These are phyloP conservation scores for Sisymbrium irio DNA, from an alignment of 345 rosid species.

Conservation along the genomic window DNA sequence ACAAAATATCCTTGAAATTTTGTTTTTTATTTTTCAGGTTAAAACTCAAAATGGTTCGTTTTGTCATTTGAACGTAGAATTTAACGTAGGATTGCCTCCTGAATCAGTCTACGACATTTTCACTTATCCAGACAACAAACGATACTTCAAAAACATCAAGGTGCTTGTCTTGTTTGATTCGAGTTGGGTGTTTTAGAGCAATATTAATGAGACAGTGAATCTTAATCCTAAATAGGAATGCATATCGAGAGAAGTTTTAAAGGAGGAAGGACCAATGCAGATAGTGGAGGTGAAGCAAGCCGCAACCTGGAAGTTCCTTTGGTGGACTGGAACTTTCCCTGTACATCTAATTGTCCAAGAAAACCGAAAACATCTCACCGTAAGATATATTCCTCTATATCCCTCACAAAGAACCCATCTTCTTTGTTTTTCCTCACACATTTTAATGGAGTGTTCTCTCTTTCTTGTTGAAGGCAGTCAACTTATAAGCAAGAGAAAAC, in stretches of 20 bases:
- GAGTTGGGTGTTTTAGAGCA: not conserved
- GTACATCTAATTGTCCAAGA: constrained; percentile 81
- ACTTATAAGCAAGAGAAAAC: constrained; percentile 71
- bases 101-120: constrained; percentile 74
- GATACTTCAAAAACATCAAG: constrained; percentile 89
- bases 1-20: no score
- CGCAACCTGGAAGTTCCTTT: constrained; percentile 86
- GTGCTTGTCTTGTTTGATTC: constrained; percentile 32
- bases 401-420: no score
- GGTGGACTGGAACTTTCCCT: constrained; percentile 86
- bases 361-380: constrained; percentile 61
- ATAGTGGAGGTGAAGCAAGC: constrained; percentile 83
- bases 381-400: constrained; percentile 29
- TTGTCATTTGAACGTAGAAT: constrained; percentile 28
- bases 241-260: constrained; percentile 62
- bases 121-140: constrained; percentile 79
- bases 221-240: constrained; percentile 55
- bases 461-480: constrained; percentile 48
- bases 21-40: constrained; percentile 54
- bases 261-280: constrained; percentile 66
- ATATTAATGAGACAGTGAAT: not conserved
- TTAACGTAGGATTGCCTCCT: constrained; percentile 43
- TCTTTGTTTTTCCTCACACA: no score
- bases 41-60: constrained; percentile 31
- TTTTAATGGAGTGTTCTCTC: not conserved